Percentiles rank a stretch among this genome's conserved stretches.
Evolutionary conservation across 129 eudicot species (phyloP).

Genomic region (Mikania micrantha): DNA sequence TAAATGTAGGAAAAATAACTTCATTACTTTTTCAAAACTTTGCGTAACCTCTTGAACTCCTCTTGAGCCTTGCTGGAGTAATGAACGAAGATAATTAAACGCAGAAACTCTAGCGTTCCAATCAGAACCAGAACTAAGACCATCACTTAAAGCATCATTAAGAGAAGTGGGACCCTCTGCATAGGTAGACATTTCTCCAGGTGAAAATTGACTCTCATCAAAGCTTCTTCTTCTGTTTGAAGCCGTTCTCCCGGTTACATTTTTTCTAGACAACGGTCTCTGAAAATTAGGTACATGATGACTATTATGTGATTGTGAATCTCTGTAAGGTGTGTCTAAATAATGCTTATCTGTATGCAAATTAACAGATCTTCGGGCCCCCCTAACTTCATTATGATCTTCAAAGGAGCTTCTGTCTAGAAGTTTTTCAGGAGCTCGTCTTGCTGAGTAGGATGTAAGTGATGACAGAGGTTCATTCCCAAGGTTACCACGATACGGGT

Average conservation of each 20-base stretch:
- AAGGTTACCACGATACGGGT: constrained; percentile 37
- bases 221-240: constrained; percentile 79
- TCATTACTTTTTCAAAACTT: constrained; percentile 97
- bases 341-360: constrained; percentile 58
- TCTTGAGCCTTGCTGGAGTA: constrained; percentile 73
- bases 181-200: constrained; percentile 66
- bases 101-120: constrained; percentile 98
- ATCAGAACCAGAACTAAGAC: constrained; percentile 74
- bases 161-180: constrained; percentile 81
- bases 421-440: constrained; percentile 57
- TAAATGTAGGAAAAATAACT: constrained; percentile 82
- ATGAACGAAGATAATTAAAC: constrained; percentile 68
- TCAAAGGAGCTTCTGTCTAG: constrained; percentile 57
- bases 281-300: constrained; percentile 79
- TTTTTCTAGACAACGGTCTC: constrained; percentile 75
- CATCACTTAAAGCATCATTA: constrained; percentile 74
- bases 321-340: constrained; percentile 56
- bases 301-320: constrained; percentile 43
- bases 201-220: constrained; percentile 72
- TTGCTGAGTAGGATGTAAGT: constrained; percentile 54
- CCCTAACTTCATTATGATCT: constrained; percentile 51
- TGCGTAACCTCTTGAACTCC: constrained; percentile 85
- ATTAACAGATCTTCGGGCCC: constrained; percentile 60
- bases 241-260: constrained; percentile 60
- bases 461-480: constrained; percentile 55